phyloP scores from a whole-genome alignment of 495 filamentous ascomycete species.

The Stereocaulon alpinum region DNA sequence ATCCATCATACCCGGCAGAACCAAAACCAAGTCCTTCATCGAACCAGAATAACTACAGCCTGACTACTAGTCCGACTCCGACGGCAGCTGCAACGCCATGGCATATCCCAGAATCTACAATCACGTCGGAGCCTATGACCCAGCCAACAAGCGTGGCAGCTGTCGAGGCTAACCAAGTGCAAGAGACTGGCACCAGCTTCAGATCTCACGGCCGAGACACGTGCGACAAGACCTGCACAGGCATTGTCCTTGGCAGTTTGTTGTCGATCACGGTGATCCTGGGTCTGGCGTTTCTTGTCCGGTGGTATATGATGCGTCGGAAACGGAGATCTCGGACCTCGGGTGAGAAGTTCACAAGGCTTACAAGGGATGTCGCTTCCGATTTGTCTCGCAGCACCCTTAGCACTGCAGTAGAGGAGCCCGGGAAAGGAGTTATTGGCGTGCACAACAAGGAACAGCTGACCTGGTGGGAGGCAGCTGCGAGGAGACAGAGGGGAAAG shows the following conservation, averaged over 20 bases:
- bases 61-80: background rate
- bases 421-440: background rate
- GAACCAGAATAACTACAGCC: background rate
- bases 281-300: background rate
- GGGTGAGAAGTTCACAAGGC: background rate
- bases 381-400: background rate
- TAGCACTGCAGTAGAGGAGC: background rate
- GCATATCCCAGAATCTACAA: background rate
- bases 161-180: background rate
- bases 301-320: background rate
- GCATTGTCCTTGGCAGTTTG: background rate
- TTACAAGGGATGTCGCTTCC: background rate
- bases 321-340: too few relatives aligned
- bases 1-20: background rate
- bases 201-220: background rate
- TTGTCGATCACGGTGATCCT: background rate
- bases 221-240: background rate
- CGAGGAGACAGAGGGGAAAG: too few relatives aligned
- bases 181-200: background rate
- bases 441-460: background rate
- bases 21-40: background rate
- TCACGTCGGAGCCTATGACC: background rate
- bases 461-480: too few relatives aligned
- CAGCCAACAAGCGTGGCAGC: background rate
- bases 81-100: background rate